A percentile compares a stretch with the other conserved stretches of the same genome.
These are phyloP conservation scores for Vitellaria paradoxa DNA, from an alignment of 179 eudicot species.

Conservation along the genomic window DNA sequence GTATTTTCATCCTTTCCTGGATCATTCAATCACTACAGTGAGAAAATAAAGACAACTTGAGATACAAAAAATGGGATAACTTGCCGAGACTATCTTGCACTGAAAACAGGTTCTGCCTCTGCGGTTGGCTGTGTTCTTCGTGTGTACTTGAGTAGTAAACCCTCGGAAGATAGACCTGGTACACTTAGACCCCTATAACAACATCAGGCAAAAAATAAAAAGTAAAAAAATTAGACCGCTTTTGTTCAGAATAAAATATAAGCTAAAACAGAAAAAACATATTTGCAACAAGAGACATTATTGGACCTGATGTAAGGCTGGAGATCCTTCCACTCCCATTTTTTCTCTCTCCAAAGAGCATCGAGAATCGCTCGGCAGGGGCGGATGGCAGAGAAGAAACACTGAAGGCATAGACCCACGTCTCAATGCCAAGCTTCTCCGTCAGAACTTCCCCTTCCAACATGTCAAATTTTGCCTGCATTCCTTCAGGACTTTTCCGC, in stretches of 20 bases:
- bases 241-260: background rate
- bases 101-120: conserved; percentile 75
- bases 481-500: conserved; percentile 59
- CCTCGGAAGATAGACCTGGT: conserved; percentile 90
- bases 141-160: conserved; percentile 87
- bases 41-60: background rate
- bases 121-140: conserved; percentile 83
- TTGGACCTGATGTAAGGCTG: conserved; percentile 82
- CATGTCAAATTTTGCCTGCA: conserved; percentile 66
- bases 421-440: conserved; percentile 76
- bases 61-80: background rate
- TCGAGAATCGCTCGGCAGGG: conserved; percentile 75
- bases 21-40: background rate
- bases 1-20: background rate
- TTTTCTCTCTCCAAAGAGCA: conserved; percentile 69
- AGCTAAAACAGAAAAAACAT: conserved; percentile 4
- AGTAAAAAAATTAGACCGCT: background rate
- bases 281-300: background rate
- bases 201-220: background rate
- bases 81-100: conserved; percentile 52
- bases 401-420: conserved; percentile 67
- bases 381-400: conserved; percentile 70
- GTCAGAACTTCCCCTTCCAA: conserved; percentile 81
- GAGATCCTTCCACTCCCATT: conserved; percentile 96
- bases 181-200: conserved; percentile 74